Base-by-base conservation (phyloP, 805 yeast genomes). In the Kluyveromyces wickerhamii region DNA sequence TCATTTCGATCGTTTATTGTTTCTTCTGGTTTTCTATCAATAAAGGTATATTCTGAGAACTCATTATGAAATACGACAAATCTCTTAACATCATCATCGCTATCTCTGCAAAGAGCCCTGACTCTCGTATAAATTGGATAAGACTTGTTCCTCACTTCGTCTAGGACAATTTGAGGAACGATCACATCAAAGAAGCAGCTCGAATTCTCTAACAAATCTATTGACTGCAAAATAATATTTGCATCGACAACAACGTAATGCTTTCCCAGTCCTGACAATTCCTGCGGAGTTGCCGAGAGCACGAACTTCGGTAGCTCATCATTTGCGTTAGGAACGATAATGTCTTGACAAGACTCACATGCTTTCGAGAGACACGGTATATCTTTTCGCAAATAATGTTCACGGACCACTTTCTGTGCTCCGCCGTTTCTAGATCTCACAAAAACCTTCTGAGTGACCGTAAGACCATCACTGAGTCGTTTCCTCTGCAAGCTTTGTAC, bases 61-160 rank as follows among this genome's bases (percentile, higher is more conserved):
- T 89, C 97, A 60, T 92, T 92, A 61, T 92, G 96, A 60, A 84
- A 92, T 2, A 92, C 92, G 23, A 83, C 74, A 51, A 87, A 85
- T 40, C 96, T 67, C 59, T 92, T 92, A 24, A 73, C 82, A 35
- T 78, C 85, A 17, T 57, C 57, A 32, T 54, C 60, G 34, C 55
- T 50, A 26, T 65, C 68, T 47, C 83, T 79, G 20, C 84, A 77
- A 13, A 92, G 63, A 2, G 82, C 72, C 49, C 96, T 71, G 31
- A 89, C 60, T 53, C 98, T 71, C 49, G 83, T 77, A 56, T 88
- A 92, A 13, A 89, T 78, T 4, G 98, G 95, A 51, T 78, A 74
- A 33, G 95, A 84, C 51, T 79, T 69, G 54, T 86, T 86, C 44
- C 85, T 74, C 7, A 89, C 95, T 58, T 92, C 97, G 47, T 94